A percentile compares a stretch with the other conserved stretches of the same genome.
These are phyloP conservation scores for Clohesyomyces aquaticus DNA, from an alignment of 495 filamentous ascomycete genomes.

Conservation along the genomic window DNA sequence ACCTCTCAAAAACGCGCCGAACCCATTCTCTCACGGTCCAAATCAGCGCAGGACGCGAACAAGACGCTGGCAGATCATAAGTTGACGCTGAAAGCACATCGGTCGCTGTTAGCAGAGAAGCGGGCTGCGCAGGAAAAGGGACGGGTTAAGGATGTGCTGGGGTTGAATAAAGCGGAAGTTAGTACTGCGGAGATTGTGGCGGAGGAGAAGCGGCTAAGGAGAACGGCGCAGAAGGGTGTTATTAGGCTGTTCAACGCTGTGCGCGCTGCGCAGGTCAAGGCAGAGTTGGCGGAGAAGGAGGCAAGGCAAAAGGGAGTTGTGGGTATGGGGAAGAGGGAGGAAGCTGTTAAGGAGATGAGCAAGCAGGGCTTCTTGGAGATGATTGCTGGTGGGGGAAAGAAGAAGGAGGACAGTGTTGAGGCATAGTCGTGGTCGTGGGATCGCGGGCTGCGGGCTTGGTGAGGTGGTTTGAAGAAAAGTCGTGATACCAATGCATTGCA, in stretches of 20 bases:
- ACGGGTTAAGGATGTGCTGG: conserved; percentile 80
- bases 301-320: conserved; percentile 73
- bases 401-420: conserved; percentile 46
- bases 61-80: conserved; percentile 70
- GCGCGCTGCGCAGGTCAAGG: conserved; percentile 84
- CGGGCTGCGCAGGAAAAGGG: conserved; percentile 82
- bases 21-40: conserved; percentile 83
- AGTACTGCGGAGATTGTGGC: conserved; percentile 65
- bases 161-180: conserved; percentile 53
- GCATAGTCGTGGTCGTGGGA: conserved; percentile 9
- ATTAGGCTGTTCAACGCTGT: conserved; percentile 97
- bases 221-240: conserved; percentile 88
- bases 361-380: conserved; percentile 94
- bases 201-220: conserved; percentile 77
- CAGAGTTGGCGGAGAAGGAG: conserved; percentile 70
- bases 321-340: conserved; percentile 72
- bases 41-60: conserved; percentile 65
- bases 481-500: conserved; percentile 16
- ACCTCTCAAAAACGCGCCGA: conserved; percentile 77
- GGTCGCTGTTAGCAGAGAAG: conserved; percentile 79
- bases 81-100: conserved; percentile 77
- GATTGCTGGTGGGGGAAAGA: conserved; percentile 69
- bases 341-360: conserved; percentile 90
- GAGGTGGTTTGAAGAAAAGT: conserved; percentile 4
- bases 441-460: not conserved